Evolutionary conservation across 805 yeast species (phyloP), one percentile per base, ranked within the genome.

Genomic region (Ogataea allantospora): DNA sequence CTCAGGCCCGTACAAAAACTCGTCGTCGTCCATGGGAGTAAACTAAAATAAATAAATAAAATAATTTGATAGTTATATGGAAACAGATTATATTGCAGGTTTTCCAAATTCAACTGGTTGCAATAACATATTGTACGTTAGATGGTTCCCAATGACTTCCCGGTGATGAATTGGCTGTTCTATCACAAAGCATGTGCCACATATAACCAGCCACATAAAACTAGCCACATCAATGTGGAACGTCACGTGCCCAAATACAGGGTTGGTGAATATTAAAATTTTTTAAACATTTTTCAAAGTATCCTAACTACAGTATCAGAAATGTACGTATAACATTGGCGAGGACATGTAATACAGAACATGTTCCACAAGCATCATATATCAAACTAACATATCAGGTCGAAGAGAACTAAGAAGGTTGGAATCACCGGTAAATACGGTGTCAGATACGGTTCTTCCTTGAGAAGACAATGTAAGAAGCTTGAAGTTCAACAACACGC

Each of bases 341-440:
- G 9, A 13, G 24, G 19, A 17, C 18, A 13, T 28, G 16, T 15
- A 7, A 25, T 16, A 3, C 33, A 16, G 6, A 18, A 10, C 9
- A 11, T 9, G 13, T 22, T 22, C 27, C 27, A 7, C 14, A 6
- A 24, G 8, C 16, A 14, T 16, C 5, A 24, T 31, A 6, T 10
- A 14, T 18, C 25, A 17, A 29, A 47, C 54, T 46, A 44, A 48
- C 54, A 41, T 33, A 31, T 22, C 26, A 88, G 96, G 99, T 86
- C 99, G 76, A 93, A 95, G 79, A 91, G 99, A 86, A 93, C 99
- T 64, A 93, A 93, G 95, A 93, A 93, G 88, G 99, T 93, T 73
- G 99, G 99, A 76, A 93, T 93, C 82, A 93, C 99, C 73, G 99
- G 99, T 83, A 95, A 95, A 81, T 93, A 88, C 83, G 99, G 99